A percentile compares a stretch with the other conserved stretches of the same genome.
Evolutionary conservation across 2,329 filamentous ascomycete species (phyloP).

Genomic region (Colletotrichum musae): DNA sequence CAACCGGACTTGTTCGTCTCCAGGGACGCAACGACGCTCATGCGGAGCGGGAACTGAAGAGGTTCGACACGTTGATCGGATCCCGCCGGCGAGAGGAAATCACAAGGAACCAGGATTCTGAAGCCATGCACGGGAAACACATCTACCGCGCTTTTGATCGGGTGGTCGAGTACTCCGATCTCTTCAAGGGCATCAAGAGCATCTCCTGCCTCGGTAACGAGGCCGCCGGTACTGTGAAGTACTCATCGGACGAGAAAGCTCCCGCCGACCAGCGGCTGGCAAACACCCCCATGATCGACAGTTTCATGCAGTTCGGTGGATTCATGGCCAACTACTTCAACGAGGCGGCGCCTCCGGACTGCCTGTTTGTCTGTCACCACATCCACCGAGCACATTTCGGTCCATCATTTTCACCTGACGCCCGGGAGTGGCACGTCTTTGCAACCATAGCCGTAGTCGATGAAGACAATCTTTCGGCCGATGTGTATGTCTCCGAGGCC

Average conservation of each 20-base stretch:
- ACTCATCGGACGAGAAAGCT: not conserved
- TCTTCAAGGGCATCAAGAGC: conserved; percentile 7
- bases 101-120: not conserved
- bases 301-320: conserved; percentile 40
- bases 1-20: not conserved
- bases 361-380: conserved; percentile 8
- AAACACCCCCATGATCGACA: conserved; percentile 25
- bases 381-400: conserved; percentile 14
- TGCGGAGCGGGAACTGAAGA: not conserved
- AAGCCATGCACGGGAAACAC: conserved; percentile 23
- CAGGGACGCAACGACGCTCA: not conserved
- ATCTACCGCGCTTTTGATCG: conserved; percentile 12
- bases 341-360: not conserved
- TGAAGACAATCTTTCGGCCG: conserved; percentile 5
- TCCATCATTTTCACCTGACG: conserved; percentile 7
- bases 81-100: conserved; percentile 7
- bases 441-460: not conserved
- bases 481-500: conserved; percentile 12
- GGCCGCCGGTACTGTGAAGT: conserved; percentile 1
- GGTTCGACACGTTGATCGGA: conserved; percentile 5
- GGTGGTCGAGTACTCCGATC: conserved; percentile 13
- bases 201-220: not conserved
- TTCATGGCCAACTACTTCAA: conserved; percentile 42
- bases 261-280: conserved; percentile 10
- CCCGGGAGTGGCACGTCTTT: conserved; percentile 4